Base-by-base conservation (phyloP, 208 protist genomes). In the Acanthamoeba divionensis region DNA sequence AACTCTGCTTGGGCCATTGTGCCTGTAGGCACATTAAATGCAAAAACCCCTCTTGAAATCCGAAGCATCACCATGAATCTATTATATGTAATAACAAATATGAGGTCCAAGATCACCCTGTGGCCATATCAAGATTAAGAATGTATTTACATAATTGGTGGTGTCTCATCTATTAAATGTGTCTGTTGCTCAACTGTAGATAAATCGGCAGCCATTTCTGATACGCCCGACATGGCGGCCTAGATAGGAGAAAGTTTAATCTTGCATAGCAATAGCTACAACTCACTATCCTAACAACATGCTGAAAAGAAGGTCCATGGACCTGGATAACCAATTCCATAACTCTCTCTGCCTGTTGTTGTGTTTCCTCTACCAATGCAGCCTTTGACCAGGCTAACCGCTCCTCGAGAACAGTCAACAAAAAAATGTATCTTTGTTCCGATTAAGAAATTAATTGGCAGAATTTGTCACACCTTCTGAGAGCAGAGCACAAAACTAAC, bases 21-120 rank as follows among this genome's bases (percentile, higher is more conserved):
- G 33, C 73, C 73, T 13, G 31, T 83, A 10, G 31, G 31, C 21
- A 38, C 44, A 36, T 83, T 38, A 31, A 83, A 45, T 31, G 48
- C 44, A 26, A 83, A 38, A 45, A 63, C 31, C 13, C 73, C 73
- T 18, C 24, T 54, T 6, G 48, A 31, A 26, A 83, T 62, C 3
- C 33, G 73, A 29, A 83, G 15, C 73, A 83, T 83, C 29, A 52
- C 73, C 47, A 83, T 83, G 48, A 54, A 83, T 44, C 73, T 83
- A 52, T 29, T 15, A 3, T 54, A 55, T 18, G 21, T 24, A 6
- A 62, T 0, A 24, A 18, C 44, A 3, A 24, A 45, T 50, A 38
- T 41, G 12, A 47, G 26, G 18, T 38, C 21, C 47, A 38, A 73
- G n/a, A 73, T 8, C 6, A 41, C 21, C 12, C 2, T 5, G 12